These are phyloP conservation scores for Ceratocystis variospora DNA, from an alignment of 2,329 filamentous ascomycete species.

Conservation along the genomic window DNA sequence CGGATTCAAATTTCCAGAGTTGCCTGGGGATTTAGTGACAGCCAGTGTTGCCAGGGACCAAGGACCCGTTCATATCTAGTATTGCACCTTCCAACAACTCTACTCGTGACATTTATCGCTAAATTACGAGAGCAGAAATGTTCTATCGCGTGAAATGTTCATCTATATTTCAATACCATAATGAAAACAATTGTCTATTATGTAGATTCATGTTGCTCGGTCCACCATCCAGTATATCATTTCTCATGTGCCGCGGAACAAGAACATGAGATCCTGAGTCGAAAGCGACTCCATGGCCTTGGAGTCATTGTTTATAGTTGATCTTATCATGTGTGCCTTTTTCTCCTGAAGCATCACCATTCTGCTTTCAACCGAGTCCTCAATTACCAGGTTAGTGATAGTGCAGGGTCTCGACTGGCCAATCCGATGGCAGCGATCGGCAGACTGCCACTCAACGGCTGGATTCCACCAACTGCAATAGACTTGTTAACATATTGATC, in stretches of 20 bases:
- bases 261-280: constrained; percentile 85
- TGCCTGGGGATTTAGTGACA: constrained; percentile 28
- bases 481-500: constrained; percentile 5
- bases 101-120: not conserved
- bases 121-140: no score
- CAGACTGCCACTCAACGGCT: constrained; percentile 98
- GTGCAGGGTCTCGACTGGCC: constrained; percentile 87
- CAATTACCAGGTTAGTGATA: constrained; percentile 87
- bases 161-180: not conserved
- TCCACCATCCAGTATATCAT: not conserved
- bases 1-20: constrained; percentile 39
- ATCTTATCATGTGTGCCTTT: constrained; percentile 96
- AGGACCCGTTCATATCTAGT: not conserved
- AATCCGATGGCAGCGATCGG: constrained; percentile 86
- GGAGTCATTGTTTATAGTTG: constrained; percentile 88
- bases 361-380: constrained; percentile 89
- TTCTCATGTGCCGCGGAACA: constrained; percentile 60
- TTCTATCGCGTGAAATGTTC: no score
- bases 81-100: not conserved
- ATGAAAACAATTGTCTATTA: no score
- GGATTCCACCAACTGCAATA: constrained; percentile 83
- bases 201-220: no score
- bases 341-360: constrained; percentile 97
- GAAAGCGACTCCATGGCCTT: constrained; percentile 82
- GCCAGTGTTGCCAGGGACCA: not conserved